These are phyloP conservation scores for Tritrichomonas foetus DNA, from an alignment of 208 protist genomes.

Conservation along the genomic window DNA sequence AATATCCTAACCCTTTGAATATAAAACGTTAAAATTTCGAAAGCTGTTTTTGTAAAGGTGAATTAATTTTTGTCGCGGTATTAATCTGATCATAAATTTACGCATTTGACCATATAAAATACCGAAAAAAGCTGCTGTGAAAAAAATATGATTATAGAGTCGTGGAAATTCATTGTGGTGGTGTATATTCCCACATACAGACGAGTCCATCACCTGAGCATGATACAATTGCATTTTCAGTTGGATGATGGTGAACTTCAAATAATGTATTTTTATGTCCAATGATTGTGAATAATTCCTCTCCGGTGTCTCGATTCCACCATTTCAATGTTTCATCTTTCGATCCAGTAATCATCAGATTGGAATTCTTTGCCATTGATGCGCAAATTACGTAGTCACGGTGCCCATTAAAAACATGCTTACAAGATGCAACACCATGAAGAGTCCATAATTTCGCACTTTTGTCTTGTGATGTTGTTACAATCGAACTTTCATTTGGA, in stretches of 20 bases:
- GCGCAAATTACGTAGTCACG: background rate
- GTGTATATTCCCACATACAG: background rate
- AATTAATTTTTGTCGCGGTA: no score
- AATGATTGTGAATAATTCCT: background rate
- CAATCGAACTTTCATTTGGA: background rate
- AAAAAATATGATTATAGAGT: no score
- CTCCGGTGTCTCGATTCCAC: background rate
- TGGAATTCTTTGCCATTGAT: background rate
- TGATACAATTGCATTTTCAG: background rate
- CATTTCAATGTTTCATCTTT: background rate
- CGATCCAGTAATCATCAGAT: background rate
- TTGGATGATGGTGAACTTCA: background rate
- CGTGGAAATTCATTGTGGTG: no score
- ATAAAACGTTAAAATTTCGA: no score
- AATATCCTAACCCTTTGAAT: no score
- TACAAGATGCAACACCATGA: background rate
- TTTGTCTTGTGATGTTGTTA: background rate
- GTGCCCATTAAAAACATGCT: background rate
- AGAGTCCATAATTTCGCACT: background rate
- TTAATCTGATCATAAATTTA: no score
- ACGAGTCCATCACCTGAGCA: constrained; percentile 6
- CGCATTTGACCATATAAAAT: no score
- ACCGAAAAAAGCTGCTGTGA: no score
- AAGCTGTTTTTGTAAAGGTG: no score
- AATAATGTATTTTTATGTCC: constrained; percentile 32